Evolutionary conservation across 2,329 filamentous ascomycete genomes (phyloP).

Genomic region (Fusarium sp.): DNA sequence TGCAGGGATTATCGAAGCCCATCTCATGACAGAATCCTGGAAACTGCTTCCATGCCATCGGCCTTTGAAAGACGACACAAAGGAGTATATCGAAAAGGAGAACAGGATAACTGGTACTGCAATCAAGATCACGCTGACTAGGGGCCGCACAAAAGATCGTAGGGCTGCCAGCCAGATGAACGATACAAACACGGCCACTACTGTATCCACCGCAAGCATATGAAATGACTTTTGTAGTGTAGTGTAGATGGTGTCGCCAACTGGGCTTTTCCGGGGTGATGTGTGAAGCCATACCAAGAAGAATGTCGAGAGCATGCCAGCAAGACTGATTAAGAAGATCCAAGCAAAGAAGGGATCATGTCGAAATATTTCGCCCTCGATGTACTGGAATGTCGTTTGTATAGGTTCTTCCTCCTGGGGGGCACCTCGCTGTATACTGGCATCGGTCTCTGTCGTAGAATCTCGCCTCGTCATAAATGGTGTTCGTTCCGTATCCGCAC

Average conservation of each 20-base stretch:
- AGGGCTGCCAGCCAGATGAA: slow-evolving; percentile 89
- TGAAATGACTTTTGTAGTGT: slow-evolving; percentile 87
- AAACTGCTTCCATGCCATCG: slow-evolving; percentile 74
- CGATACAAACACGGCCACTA: slow-evolving; percentile 88
- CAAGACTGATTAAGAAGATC: slow-evolving; percentile 84
- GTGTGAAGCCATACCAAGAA: slow-evolving; percentile 92
- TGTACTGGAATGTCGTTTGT: slow-evolving; percentile 58
- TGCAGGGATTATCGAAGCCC: slow-evolving; percentile 80
- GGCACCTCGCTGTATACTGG: slow-evolving; percentile 51
- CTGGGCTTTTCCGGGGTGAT: slow-evolving; percentile 71
- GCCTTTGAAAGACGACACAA: slow-evolving; percentile 88
- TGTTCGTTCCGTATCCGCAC: slow-evolving; percentile 47
- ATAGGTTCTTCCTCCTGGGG: slow-evolving; percentile 47
- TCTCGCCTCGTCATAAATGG: slow-evolving; percentile 52
- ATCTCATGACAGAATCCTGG: slow-evolving; percentile 92
- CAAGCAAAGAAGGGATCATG: slow-evolving; percentile 94
- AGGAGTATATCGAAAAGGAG: slow-evolving; percentile 89
- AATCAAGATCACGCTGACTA: slow-evolving; percentile 82
- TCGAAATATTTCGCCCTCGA: slow-evolving; percentile 73
- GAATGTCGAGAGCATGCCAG: slow-evolving; percentile 85
- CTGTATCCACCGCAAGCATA: slow-evolving; percentile 87
- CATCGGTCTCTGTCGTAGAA: slow-evolving; percentile 58
- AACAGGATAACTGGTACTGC: slow-evolving; percentile 86
- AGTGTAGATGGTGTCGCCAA: slow-evolving; percentile 94
- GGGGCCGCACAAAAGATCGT: slow-evolving; percentile 84